phyloP scores from a whole-genome alignment of 2,329 filamentous ascomycete genomes.

The Aureobasidium uvarum region DNA sequence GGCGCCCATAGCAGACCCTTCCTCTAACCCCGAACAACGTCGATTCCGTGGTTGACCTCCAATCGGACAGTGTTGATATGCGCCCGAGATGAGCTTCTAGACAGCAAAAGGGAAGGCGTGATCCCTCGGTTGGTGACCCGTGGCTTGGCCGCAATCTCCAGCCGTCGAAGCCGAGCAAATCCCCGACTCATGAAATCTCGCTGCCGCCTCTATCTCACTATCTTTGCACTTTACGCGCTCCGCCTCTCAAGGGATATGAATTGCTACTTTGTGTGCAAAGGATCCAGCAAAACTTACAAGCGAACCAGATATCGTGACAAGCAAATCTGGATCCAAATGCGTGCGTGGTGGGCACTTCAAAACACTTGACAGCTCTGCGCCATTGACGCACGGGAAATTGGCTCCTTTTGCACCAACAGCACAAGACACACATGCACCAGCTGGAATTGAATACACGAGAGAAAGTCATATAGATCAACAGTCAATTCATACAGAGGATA shows the following conservation, averaged over 20 bases:
- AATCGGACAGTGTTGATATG: slow-evolving; percentile 3
- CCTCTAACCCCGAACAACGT: slow-evolving; percentile 7
- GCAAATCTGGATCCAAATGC: background rate
- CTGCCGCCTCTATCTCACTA: slow-evolving; percentile 13
- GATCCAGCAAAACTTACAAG: slow-evolving; percentile 1
- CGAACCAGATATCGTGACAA: background rate
- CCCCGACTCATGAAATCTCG: background rate
- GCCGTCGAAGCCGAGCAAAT: background rate
- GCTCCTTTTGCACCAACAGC: background rate
- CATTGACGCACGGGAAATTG: background rate
- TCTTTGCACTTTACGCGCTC: slow-evolving; percentile 1
- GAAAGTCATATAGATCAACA: background rate
- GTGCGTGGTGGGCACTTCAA: background rate
- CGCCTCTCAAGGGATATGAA: background rate
- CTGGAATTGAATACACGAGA: background rate
- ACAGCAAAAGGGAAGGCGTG: slow-evolving; percentile 16
- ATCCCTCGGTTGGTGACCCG: background rate
- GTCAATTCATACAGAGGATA: no score
- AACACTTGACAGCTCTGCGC: background rate
- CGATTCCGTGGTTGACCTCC: slow-evolving; percentile 10
- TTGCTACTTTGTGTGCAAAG: background rate
- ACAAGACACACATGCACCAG: background rate
- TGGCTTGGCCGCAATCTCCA: slow-evolving; percentile 17
- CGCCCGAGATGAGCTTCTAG: slow-evolving; percentile 24
- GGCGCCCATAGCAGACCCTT: slow-evolving; percentile 9